phyloP scores from a whole-genome alignment of 257 asterid genomes.

The Gentiana dahurica region DNA sequence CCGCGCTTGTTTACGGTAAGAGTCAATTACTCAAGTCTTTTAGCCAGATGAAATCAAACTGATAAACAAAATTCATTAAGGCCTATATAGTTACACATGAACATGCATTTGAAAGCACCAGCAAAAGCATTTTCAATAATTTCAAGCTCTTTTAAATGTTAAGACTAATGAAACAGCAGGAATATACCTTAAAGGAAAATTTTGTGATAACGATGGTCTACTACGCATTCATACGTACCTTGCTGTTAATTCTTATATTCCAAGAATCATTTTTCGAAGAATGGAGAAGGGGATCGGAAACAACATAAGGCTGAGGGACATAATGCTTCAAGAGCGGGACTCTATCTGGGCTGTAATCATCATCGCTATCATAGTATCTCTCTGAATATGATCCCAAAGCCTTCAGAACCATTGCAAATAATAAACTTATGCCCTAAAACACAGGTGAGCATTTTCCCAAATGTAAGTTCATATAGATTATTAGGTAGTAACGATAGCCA shows the following conservation, averaged over 20 bases:
- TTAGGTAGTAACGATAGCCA: too few species aligned
- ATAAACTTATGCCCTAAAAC: constrained; percentile 61
- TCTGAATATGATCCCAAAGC: constrained; percentile 75
- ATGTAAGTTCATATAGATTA: not conserved
- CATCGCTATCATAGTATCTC: constrained; percentile 88
- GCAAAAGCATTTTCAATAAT: too few species aligned
- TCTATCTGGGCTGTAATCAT: constrained; percentile 69
- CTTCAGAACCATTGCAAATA: constrained; percentile 77
- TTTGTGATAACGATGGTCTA: too few species aligned
- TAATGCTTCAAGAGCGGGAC: constrained; percentile 79
- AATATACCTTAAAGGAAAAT: too few species aligned
- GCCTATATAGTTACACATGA: too few species aligned
- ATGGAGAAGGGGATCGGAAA: constrained; percentile 49
- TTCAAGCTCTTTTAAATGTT: too few species aligned
- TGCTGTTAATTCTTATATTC: constrained; percentile 58
- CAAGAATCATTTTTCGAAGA: constrained; percentile 54
- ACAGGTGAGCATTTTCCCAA: not conserved
- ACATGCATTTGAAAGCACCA: too few species aligned
- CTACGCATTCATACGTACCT: constrained; percentile 25
- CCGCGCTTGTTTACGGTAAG: too few species aligned
- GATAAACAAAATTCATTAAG: too few species aligned
- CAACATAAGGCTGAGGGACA: constrained; percentile 56
- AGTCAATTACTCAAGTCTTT: too few species aligned
- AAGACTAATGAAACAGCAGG: too few species aligned
- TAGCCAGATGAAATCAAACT: too few species aligned